Evolutionary conservation across 768 basidiomycete species (phyloP), one percentile per base, ranked within the genome.

Genomic region (Kwoniella sp.): DNA sequence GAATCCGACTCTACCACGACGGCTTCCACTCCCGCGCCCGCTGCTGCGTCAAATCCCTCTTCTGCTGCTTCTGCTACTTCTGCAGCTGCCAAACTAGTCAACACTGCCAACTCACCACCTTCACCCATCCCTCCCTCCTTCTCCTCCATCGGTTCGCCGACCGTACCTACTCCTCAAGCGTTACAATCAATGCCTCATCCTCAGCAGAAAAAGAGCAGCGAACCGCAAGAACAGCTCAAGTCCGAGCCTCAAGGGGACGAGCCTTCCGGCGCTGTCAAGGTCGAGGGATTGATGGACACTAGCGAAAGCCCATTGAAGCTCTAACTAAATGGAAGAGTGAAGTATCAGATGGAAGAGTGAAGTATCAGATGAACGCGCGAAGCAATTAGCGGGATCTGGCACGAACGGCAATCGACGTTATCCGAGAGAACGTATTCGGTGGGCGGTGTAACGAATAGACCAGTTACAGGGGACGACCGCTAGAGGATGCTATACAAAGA

Each of bases 241-340:
- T 61, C 56, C 22, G 40, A 66, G 29, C 79, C 78, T 19, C 64
- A 60, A 29, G 73, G 75, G 15, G 77, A 80, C 36, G 72, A 62
- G 33, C 46, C 66, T 29, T 60, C 57, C 7, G 70, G 49, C 2
- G 75, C 72, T 12, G 73, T 70, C 27, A 72, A 73, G 51, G 72
- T 79, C 2, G 77, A 78, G 60, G 74, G 75, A 10, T 53, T 78
- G 64, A 77, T 79, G 69, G 74, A 80, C 64, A 73, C 61, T 40
- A 71, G 71, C 33, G 76, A 79, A 47, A 58, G 63, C 26, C 73
- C 76, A n/a, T 54, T 74, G 36, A 76, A 73, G 62, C 52, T 74
- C 52, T 74, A 65, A n/a, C n/a, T n/a, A n/a, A n/a, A n/a, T n/a
- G n/a, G n/a, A n/a, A 58, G 50, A 10, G 2, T 33, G 48, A 22